Conservation (phyloP, 225 moss, liverwort and hornwort species). For the Bryoerythrophyllum caledonicum region DNA sequence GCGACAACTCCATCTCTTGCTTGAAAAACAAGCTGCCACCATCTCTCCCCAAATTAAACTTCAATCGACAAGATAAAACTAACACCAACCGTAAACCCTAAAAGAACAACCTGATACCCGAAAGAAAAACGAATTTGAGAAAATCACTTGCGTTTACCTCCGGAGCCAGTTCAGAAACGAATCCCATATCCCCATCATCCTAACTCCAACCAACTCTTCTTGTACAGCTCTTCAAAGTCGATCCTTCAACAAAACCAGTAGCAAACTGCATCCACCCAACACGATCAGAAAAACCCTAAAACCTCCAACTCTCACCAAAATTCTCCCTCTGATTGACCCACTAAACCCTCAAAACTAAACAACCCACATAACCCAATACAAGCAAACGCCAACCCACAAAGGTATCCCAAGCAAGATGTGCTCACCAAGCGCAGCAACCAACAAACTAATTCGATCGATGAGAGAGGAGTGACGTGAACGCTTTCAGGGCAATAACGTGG, state of each 20-base stretch:
- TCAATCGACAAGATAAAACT: neutral
- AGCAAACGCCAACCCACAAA: constrained; percentile 3
- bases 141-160: constrained; percentile 50
- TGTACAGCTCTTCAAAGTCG: constrained; percentile 23
- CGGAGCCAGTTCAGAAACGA: constrained; percentile 96
- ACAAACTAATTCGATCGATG: neutral
- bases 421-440: constrained; percentile 14
- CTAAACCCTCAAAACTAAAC: neutral
- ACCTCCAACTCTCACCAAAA: constrained; percentile 1
- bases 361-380: neutral
- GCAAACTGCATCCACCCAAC: constrained; percentile 11
- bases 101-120: neutral
- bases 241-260: constrained; percentile 1
- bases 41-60: constrained; percentile 15
- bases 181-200: constrained; percentile 88
- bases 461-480: constrained; percentile 1
- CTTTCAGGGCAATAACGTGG: constrained; percentile 19
- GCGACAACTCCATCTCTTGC: constrained; percentile 98
- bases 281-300: constrained; percentile 38
- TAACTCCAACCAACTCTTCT: neutral
- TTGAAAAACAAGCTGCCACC: constrained; percentile 89
- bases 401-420: neutral
- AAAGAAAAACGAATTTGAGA: neutral
- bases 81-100: constrained; percentile 19
- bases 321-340: neutral